These are phyloP conservation scores for Teratosphaeria nubilosa DNA, from an alignment of 2,329 filamentous ascomycete genomes.

Conservation along the genomic window DNA sequence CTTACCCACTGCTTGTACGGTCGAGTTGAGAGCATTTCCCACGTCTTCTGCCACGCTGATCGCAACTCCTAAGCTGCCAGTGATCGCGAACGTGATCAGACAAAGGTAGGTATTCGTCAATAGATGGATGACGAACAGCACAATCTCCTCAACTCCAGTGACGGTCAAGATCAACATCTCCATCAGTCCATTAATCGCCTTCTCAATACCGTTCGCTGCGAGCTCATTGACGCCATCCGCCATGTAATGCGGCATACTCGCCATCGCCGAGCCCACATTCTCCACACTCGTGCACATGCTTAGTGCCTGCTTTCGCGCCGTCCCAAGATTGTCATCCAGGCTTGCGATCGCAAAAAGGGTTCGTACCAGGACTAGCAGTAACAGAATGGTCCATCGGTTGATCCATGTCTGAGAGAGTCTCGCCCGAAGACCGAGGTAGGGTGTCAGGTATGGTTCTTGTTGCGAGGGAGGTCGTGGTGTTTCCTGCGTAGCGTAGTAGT, in stretches of 20 bases:
- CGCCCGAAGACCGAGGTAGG: conserved; percentile 82
- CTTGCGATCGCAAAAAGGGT: conserved; percentile 65
- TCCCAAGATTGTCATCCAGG: conserved; percentile 62
- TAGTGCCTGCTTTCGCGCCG: conserved; percentile 71
- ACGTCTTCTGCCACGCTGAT: conserved; percentile 53
- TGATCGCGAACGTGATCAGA: conserved; percentile 72
- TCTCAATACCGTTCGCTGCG: conserved; percentile 68
- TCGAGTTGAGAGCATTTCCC: conserved; percentile 50
- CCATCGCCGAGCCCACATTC: conserved; percentile 87
- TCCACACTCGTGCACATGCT: conserved; percentile 88
- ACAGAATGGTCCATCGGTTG: conserved; percentile 89
- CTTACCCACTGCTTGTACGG: conserved; percentile 47
- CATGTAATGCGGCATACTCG: conserved; percentile 95
- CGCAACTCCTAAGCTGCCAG: conserved; percentile 65
- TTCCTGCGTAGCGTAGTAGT: conserved; percentile 48
- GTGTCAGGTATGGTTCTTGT: conserved; percentile 64
- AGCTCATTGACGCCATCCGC: conserved; percentile 80
- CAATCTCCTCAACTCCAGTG: conserved; percentile 73
- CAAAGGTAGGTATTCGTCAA: conserved; percentile 85
- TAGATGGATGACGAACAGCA: conserved; percentile 87
- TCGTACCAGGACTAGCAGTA: conserved; percentile 74
- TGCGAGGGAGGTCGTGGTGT: conserved; percentile 47
- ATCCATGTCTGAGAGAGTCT: conserved; percentile 94
- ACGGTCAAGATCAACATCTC: conserved; percentile 67
- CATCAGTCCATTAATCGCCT: conserved; percentile 70